phyloP scores from a whole-genome alignment of 2,329 filamentous ascomycete genomes.

The Aplosporella prunicola region DNA sequence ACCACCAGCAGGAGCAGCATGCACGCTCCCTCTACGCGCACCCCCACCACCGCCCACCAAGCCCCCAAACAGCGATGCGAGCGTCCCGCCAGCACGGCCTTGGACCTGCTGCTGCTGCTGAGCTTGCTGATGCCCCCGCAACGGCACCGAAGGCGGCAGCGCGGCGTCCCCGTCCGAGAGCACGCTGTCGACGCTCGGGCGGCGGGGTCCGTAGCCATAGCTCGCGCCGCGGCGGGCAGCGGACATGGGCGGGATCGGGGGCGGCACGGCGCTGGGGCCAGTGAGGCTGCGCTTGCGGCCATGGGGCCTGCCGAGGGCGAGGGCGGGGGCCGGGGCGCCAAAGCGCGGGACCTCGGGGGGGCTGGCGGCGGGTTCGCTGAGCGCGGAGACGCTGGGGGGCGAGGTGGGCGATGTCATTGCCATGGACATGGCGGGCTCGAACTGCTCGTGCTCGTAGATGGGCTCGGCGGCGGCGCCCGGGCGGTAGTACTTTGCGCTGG shows the following conservation, averaged over 20 bases:
- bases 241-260: constrained; percentile 1
- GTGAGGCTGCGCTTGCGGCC: constrained; percentile 14
- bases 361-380: constrained; percentile 58
- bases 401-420: too few relatives aligned
- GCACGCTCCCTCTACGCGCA: too few relatives aligned
- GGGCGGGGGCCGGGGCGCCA: too few relatives aligned
- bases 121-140: constrained; percentile 35
- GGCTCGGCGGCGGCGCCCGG: constrained; percentile 17
- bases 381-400: too few relatives aligned
- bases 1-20: too few relatives aligned
- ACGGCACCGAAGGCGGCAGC: constrained; percentile 58
- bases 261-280: constrained; percentile 18
- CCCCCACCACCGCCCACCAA: too few relatives aligned
- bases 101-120: constrained; percentile 43
- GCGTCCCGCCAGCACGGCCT: too few relatives aligned
- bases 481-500: constrained; percentile 20
- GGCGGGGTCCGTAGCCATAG: constrained; percentile 2
- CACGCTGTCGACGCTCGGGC: constrained; percentile 6
- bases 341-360: constrained; percentile 65
- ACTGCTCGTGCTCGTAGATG: constrained; percentile 33
- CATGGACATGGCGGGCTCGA: constrained; percentile 6
- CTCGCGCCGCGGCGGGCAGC: constrained; percentile 4
- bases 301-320: too few relatives aligned
- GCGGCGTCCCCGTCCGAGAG: constrained; percentile 51
- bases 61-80: constrained; percentile 21